Evolutionary conservation across 202 grass and related monocot species (phyloP).

Genomic region (Musa balbisiana): DNA sequence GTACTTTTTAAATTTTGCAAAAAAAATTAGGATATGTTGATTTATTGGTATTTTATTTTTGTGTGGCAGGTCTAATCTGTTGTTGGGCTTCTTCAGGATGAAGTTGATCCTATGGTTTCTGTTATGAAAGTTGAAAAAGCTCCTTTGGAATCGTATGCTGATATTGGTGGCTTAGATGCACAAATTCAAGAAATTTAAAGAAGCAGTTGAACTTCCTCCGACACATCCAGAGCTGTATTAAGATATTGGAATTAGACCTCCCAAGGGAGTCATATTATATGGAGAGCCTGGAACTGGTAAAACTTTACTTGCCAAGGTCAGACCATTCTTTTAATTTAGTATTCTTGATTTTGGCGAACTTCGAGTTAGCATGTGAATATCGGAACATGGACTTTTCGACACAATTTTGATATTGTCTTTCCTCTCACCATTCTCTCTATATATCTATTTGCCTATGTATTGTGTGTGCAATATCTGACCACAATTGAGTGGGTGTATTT

Average conservation of each 20-base stretch:
- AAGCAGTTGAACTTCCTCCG: constrained; percentile 91
- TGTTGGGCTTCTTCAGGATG: constrained; percentile 94
- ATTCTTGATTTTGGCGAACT: neutral
- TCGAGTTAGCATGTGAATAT: neutral
- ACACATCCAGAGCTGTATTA: constrained; percentile 96
- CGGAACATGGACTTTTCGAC: neutral
- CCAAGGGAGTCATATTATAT: constrained; percentile 96
- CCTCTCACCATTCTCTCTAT: neutral
- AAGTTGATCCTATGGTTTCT: constrained; percentile 98
- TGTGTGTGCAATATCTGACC: neutral
- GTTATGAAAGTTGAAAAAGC: constrained; percentile 99
- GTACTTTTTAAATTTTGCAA: too few species aligned
- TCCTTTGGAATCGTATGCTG: constrained; percentile 87
- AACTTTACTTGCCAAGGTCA: constrained; percentile 89
- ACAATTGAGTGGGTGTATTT: neutral
- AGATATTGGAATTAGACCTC: constrained; percentile 94
- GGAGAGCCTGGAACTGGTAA: constrained; percentile 96
- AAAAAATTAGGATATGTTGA: too few species aligned
- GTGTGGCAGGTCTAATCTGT: constrained; percentile 67
- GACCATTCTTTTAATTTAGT: neutral
- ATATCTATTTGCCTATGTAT: neutral
- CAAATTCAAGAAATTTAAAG: constrained; percentile 99
- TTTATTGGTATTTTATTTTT: neutral
- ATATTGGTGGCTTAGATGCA: constrained; percentile 95
- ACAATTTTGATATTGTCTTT: neutral